A percentile compares a stretch with the other conserved stretches of the same genome.
phyloP scores from a whole-genome alignment of 352 stramenopile genomes.

The Globisporangium splendens region DNA sequence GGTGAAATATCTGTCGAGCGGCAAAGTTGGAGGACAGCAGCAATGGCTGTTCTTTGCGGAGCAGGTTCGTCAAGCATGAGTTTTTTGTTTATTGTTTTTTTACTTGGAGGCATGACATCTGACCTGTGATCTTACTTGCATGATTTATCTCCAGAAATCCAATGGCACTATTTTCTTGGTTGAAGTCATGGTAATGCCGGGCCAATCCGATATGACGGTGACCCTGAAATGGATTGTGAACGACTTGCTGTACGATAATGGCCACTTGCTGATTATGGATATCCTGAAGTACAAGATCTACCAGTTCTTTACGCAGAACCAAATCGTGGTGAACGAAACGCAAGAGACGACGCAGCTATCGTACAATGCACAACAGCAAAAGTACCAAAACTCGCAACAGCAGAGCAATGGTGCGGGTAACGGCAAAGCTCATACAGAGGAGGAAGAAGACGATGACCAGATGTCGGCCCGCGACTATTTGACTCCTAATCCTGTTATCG shows the following conservation, averaged over 20 bases:
- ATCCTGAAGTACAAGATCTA: slow-evolving; percentile 72
- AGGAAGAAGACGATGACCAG: slow-evolving; percentile 42
- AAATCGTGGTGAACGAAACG: slow-evolving; percentile 16
- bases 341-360: slow-evolving; percentile 7
- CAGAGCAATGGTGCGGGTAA: slow-evolving; percentile 6
- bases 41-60: slow-evolving; percentile 78
- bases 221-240: slow-evolving; percentile 89
- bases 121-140: neutral
- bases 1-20: slow-evolving; percentile 64
- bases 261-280: slow-evolving; percentile 77
- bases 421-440: slow-evolving; percentile 17
- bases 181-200: slow-evolving; percentile 75
- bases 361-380: slow-evolving; percentile 15
- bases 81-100: slow-evolving; percentile 6
- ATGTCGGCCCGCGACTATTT: slow-evolving; percentile 75
- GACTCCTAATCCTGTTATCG: slow-evolving; percentile 50
- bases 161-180: slow-evolving; percentile 82
- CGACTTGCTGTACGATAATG: slow-evolving; percentile 82
- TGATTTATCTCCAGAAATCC: slow-evolving; percentile 31
- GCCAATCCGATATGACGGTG: slow-evolving; percentile 72
- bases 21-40: slow-evolving; percentile 73
- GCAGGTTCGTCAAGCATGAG: slow-evolving; percentile 43
- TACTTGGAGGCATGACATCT: neutral
- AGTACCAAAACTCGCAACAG: slow-evolving; percentile 13
- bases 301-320: slow-evolving; percentile 49